A percentile compares a stretch with the other conserved stretches of the same genome.
Conservation (phyloP, 2,329 filamentous ascomycete species). For the Cladosporium sp. region DNA sequence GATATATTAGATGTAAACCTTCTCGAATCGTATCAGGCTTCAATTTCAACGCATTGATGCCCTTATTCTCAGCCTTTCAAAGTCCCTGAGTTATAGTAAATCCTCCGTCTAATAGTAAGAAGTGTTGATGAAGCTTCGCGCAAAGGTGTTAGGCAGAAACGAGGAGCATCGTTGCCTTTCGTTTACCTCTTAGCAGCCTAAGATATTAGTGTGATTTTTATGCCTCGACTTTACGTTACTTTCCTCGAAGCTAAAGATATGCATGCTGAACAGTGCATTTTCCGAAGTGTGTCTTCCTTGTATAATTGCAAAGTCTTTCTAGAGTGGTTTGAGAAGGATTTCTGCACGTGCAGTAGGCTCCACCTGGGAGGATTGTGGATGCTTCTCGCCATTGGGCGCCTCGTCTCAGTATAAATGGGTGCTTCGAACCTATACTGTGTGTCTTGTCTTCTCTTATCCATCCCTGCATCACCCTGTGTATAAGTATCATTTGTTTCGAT, state of each 20-base stretch:
- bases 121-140: neutral
- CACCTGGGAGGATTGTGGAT: neutral
- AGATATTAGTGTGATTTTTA: neutral
- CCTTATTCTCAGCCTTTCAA: no score
- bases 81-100: no score
- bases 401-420: neutral
- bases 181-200: neutral
- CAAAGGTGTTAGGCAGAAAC: no score
- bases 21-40: neutral
- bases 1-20: neutral
- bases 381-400: neutral
- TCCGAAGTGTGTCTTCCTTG: neutral
- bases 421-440: neutral
- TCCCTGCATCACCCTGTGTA: neutral
- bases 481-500: neutral
- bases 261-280: neutral
- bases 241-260: neutral
- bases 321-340: neutral
- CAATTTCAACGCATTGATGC: no score
- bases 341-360: neutral
- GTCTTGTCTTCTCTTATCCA: neutral
- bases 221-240: neutral
- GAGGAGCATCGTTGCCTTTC: neutral
- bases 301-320: neutral
- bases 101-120: no score